A percentile compares a stretch with the other conserved stretches of the same genome.
Conservation (phyloP, 1,284 basidiomycete species). For the Peniophora sp. region DNA sequence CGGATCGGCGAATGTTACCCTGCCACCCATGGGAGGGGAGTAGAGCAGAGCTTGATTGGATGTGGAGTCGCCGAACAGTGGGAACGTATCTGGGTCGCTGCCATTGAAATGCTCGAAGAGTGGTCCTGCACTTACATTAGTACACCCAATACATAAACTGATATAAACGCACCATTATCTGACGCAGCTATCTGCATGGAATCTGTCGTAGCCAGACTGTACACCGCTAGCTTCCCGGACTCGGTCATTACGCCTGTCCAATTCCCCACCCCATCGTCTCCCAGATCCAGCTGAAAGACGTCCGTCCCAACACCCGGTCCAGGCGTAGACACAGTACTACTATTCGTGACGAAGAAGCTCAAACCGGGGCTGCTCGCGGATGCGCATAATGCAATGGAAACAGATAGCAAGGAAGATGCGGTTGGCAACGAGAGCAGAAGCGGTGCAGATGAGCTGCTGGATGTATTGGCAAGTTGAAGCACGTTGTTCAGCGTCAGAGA, state of each 20-base stretch:
- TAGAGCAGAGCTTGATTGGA: slow-evolving; percentile 70
- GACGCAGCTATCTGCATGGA: slow-evolving; percentile 55
- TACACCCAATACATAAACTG: background rate
- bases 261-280: slow-evolving; percentile 45
- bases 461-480: slow-evolving; percentile 5
- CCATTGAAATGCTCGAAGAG: slow-evolving; percentile 35
- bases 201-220: slow-evolving; percentile 25
- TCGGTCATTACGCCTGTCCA: slow-evolving; percentile 40
- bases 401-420: slow-evolving; percentile 32
- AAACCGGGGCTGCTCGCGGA: slow-evolving; percentile 23
- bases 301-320: slow-evolving; percentile 31
- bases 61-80: slow-evolving; percentile 72
- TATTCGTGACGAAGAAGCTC: slow-evolving; percentile 53
- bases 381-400: slow-evolving; percentile 55
- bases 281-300: slow-evolving; percentile 41
- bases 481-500: background rate
- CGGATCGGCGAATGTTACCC: slow-evolving; percentile 28
- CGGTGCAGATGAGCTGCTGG: slow-evolving; percentile 2
- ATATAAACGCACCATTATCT: slow-evolving; percentile 32
- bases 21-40: slow-evolving; percentile 44
- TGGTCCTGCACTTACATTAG: slow-evolving; percentile 22
- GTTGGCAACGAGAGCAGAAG: slow-evolving; percentile 23
- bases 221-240: slow-evolving; percentile 41
- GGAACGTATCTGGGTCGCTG: slow-evolving; percentile 21
- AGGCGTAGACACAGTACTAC: slow-evolving; percentile 31